Conservation (phyloP, 345 rosid genomes). For the Moricandia arvensis region DNA sequence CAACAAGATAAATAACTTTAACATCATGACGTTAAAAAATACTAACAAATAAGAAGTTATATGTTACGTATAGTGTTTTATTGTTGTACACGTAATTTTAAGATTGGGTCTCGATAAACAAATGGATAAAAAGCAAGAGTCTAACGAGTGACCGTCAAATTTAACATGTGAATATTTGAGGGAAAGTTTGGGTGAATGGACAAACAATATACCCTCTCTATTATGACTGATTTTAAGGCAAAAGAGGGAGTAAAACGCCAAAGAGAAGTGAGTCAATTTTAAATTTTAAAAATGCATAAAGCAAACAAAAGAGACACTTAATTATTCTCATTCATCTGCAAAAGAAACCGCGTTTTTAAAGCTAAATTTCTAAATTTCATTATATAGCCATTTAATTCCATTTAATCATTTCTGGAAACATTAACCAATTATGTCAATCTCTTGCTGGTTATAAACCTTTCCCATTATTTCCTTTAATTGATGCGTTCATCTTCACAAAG, state of each 20-base stretch:
- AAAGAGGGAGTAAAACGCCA: conserved; percentile 23
- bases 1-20: not conserved
- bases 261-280: conserved; percentile 29
- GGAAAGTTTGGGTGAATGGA: conserved; percentile 32
- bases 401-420: conserved; percentile 25
- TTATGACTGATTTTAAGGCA: conserved; percentile 25
- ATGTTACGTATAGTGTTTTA: not conserved
- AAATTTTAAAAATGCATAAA: conserved; percentile 21
- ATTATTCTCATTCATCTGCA: conserved; percentile 40
- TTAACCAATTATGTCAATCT: conserved; percentile 32
- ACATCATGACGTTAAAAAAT: not conserved
- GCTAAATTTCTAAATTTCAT: conserved; percentile 33
- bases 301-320: conserved; percentile 35
- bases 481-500: conserved; percentile 30
- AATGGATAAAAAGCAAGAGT: conserved; percentile 32
- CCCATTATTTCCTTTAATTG: conserved; percentile 33
- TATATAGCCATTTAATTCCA: conserved; percentile 28
- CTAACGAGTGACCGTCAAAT: conserved; percentile 22
- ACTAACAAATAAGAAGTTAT: not conserved
- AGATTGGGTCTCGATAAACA: conserved; percentile 24
- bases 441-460: conserved; percentile 37
- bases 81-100: not conserved
- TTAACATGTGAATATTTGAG: conserved; percentile 32
- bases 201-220: conserved; percentile 36
- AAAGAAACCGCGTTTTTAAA: conserved; percentile 33